These are phyloP conservation scores for Puccinia triticina DNA, from an alignment of 1,284 basidiomycete species.

Conservation along the genomic window DNA sequence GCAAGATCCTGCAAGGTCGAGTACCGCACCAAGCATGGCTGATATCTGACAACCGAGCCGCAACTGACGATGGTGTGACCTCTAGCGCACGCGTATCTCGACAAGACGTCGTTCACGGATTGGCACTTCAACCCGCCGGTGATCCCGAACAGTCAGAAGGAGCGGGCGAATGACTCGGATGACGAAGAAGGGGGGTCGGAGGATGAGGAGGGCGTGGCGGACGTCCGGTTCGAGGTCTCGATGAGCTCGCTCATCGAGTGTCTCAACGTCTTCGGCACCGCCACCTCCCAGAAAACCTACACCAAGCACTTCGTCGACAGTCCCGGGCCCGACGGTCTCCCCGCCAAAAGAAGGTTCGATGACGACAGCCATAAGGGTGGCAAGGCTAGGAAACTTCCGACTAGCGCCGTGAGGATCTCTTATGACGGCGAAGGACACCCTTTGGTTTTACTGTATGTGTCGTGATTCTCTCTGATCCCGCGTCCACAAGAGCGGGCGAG, in stretches of 20 bases:
- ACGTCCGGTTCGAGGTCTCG: slow-evolving; percentile 39
- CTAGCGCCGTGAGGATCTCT: slow-evolving; percentile 43
- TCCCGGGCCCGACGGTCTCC: neutral
- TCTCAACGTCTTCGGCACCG: slow-evolving; percentile 45
- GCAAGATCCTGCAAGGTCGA: slow-evolving; percentile 45
- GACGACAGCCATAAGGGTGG: neutral
- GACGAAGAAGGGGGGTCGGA: neutral
- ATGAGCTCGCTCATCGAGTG: slow-evolving; percentile 46
- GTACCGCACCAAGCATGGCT: too few species aligned
- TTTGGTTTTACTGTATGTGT: slow-evolving; percentile 33
- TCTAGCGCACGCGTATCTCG: slow-evolving; percentile 39
- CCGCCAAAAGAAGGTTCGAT: neutral
- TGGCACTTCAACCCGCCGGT: slow-evolving; percentile 40
- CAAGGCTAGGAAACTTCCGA: slow-evolving; percentile 25
- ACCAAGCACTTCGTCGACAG: neutral
- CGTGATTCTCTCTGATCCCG: neutral
- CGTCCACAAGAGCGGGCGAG: neutral
- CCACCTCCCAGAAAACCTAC: slow-evolving; percentile 29
- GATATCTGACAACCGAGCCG: too few species aligned
- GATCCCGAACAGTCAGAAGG: neutral
- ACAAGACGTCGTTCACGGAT: slow-evolving; percentile 31
- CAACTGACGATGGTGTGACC: neutral
- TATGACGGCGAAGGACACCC: slow-evolving; percentile 46
- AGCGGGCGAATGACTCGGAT: neutral
- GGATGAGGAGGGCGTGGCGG: neutral